Evolutionary conservation across 2,329 filamentous ascomycete species (phyloP), one percentile per base, ranked within the genome.

Genomic region (Colletotrichum melonis): DNA sequence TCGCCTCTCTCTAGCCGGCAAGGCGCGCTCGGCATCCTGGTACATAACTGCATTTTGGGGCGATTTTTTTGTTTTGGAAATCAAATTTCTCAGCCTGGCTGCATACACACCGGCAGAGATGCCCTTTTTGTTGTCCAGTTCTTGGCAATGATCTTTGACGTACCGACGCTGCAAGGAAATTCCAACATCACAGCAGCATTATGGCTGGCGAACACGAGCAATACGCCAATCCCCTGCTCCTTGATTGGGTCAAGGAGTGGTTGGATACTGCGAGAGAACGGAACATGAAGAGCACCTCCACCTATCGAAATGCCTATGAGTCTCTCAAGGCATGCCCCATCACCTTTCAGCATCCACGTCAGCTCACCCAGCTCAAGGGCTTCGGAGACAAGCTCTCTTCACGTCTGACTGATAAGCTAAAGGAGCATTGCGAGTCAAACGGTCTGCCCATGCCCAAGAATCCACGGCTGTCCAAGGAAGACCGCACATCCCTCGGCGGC

Each of bases 181-280:
- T 46, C 60, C 52, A 65, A 49, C 71, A 74, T 54, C 76, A 76
- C 71, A 62, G 65, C 62, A 63, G 71, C 67, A 55, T 60, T 72
- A 83, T 83, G 81, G 42, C 67, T 16, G 80, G 80, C 46, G 80
- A 81, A 57, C 78, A 83, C 35, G 82, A 80, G 26, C 77, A 85
- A 32, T 92, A 89, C 75, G 88, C 91, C 19, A 97, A 97, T 77
- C 91, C 93, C 5, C 86, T 94, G 54, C 87, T 95, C 9, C 86
- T 95, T 12, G 84, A 84, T 75, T 95, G 93, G 91, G 90, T 95
- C 63, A 92, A 93, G 78, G 93, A 95, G 84, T 95, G 92, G 92
- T 88, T 93, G 63, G 92, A 95, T 57, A 80, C 88, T 54, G 93
- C 93, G 14, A 87, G 88, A 62, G 90, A 94, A 76, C 89, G 88